Percentiles rank a stretch among this genome's conserved stretches.
phyloP scores from a whole-genome alignment of 2,329 filamentous ascomycete species.

The Diaporthe capsici region DNA sequence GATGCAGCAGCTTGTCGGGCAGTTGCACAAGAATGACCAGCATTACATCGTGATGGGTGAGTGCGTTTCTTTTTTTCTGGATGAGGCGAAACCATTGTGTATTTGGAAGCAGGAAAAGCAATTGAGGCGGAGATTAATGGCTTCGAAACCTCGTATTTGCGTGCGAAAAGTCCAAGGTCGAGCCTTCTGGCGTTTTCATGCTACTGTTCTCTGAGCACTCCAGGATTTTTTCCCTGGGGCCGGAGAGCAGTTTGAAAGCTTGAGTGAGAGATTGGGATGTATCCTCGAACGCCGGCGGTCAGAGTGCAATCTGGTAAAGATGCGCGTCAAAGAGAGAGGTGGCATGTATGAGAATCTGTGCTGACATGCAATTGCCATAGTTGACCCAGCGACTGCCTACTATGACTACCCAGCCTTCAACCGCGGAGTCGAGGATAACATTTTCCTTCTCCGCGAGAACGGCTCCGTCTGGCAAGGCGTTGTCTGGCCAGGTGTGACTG shows the following conservation, averaged over 20 bases:
- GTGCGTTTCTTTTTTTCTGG: not conserved
- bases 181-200: not conserved
- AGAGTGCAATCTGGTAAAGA: not conserved
- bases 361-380: slow-evolving; percentile 82
- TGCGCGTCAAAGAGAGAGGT: not conserved
- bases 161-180: not conserved
- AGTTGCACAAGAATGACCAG: slow-evolving; percentile 77
- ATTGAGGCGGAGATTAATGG: not conserved
- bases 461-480: slow-evolving; percentile 72
- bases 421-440: slow-evolving; percentile 57
- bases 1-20: slow-evolving; percentile 75
- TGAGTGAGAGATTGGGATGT: not conserved
- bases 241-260: not conserved
- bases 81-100: not conserved
- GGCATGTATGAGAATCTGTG: slow-evolving; percentile 70
- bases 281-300: not conserved
- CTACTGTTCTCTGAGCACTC: not conserved
- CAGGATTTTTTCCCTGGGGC: not conserved
- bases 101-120: no score
- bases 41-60: slow-evolving; percentile 78
- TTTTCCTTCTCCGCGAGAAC: slow-evolving; percentile 66
- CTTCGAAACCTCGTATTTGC: not conserved
- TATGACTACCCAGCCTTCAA: slow-evolving; percentile 60
- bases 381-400: slow-evolving; percentile 76
- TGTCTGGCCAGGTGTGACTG: slow-evolving; percentile 82